Percentiles rank a stretch among this genome's conserved stretches.
phyloP scores from a whole-genome alignment of 192 early-diverging fungal genomes.

The Powellomyces hirtus region DNA sequence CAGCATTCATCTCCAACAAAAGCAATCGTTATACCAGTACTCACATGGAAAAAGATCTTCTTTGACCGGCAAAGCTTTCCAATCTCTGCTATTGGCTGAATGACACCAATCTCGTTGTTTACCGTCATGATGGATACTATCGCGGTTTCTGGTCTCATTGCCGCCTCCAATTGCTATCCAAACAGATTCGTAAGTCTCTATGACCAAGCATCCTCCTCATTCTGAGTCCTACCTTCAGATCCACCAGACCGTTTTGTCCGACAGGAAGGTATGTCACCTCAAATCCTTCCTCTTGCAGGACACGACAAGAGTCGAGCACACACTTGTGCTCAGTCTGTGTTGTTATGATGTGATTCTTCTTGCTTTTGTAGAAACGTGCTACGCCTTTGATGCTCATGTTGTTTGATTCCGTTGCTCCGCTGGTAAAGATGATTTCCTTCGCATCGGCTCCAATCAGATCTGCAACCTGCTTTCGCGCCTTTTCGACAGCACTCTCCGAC shows the following conservation, averaged over 20 bases:
- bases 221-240: constrained; percentile 54
- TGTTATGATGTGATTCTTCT: constrained; percentile 95
- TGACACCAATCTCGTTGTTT: constrained; percentile 98
- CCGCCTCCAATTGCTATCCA: constrained; percentile 60
- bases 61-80: constrained; percentile 80
- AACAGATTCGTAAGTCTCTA: background rate
- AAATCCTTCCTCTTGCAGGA: constrained; percentile 92
- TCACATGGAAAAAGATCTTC: constrained; percentile 87
- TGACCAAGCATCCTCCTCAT: background rate
- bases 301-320: constrained; percentile 93
- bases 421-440: constrained; percentile 96
- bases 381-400: constrained; percentile 93
- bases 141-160: constrained; percentile 86
- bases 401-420: constrained; percentile 96
- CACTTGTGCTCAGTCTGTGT: constrained; percentile 99
- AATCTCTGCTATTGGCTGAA: constrained; percentile 90
- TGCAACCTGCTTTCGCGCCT: constrained; percentile 84
- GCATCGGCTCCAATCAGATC: constrained; percentile 85
- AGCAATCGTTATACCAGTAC: background rate
- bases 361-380: constrained; percentile 89
- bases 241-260: constrained; percentile 75
- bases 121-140: constrained; percentile 95
- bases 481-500: constrained; percentile 83
- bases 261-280: constrained; percentile 95
- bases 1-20: no score